Conservation (phyloP, 2,329 filamentous ascomycete genomes). For the Albifimbria verrucaria region DNA sequence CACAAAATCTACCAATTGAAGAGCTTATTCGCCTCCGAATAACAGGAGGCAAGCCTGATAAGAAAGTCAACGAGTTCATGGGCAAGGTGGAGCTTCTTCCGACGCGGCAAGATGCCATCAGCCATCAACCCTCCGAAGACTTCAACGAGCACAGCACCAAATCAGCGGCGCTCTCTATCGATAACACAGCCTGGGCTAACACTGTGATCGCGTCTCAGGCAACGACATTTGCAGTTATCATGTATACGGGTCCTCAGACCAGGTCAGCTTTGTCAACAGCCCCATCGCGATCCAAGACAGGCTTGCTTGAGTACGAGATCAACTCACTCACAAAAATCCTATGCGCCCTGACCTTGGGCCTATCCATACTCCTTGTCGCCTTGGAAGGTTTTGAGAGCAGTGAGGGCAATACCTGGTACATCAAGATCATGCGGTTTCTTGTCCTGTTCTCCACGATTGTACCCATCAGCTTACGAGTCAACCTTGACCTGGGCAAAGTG, state of each 20-base stretch:
- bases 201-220: slow-evolving; percentile 94
- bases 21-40: slow-evolving; percentile 71
- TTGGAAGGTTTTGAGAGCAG: slow-evolving; percentile 74
- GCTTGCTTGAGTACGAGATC: slow-evolving; percentile 91
- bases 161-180: slow-evolving; percentile 78
- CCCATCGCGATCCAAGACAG: slow-evolving; percentile 88
- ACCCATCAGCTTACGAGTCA: slow-evolving; percentile 92
- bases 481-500: slow-evolving; percentile 96
- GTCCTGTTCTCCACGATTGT: slow-evolving; percentile 99
- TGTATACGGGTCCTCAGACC: slow-evolving; percentile 94
- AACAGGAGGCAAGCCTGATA: slow-evolving; percentile 86
- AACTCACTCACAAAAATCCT: slow-evolving; percentile 96
- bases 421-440: slow-evolving; percentile 96
- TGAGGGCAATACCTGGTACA: slow-evolving; percentile 75
- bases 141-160: slow-evolving; percentile 37
- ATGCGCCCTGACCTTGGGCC: slow-evolving; percentile 78
- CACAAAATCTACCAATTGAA: slow-evolving; percentile 70
- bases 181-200: slow-evolving; percentile 98
- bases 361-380: slow-evolving; percentile 86
- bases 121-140: slow-evolving; percentile 30
- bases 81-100: slow-evolving; percentile 79
- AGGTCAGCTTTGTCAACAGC: slow-evolving; percentile 91
- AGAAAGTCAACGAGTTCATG: slow-evolving; percentile 89
- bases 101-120: slow-evolving; percentile 47
- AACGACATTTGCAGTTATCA: slow-evolving; percentile 80